Base-by-base conservation (phyloP, 805 yeast species). In the Sugiyamaella valdiviana region DNA sequence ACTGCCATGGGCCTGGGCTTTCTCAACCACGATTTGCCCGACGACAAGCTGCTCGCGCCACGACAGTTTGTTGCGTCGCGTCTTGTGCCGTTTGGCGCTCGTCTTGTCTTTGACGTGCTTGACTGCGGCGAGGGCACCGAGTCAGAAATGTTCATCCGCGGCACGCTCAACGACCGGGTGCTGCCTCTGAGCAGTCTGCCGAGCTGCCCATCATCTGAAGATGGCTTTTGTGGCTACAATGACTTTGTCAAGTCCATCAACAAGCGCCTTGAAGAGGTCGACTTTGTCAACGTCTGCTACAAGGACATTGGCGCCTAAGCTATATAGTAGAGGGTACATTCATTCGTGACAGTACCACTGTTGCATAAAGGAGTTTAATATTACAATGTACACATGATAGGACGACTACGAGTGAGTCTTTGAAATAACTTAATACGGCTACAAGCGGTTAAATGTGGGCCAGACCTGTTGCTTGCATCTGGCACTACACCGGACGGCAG, bases 1-100 rank as follows among this genome's bases (percentile, higher is more conserved):
- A 69, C 85, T 29, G 85, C 91, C 2, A 65, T 84, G 44, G 88
- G 87, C 7, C 62, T 84, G 43, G 59, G 59, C 35, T 59, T 63
- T 52, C 55, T 52, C 51, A 74, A 49, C 68, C 70, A 53, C 2
- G 68, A 70, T 37, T 68, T 78, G 37, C 72, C 80, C 3, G 62
- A 73, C 6, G 71, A 71, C 51, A 65, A 67, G 44, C 70, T 78
- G 48, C 58, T 61, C 48, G 67, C 57, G 23, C 71, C 72, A 5
- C 62, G 73, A n/a, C 63, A 66, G 45, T 63, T 68, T 48, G 64
- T 69, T 23, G 51, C 64, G 6, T 69, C 73, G 35, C 54, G 72
- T 9, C 57, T 70, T 37, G 64, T 69, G 1, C 74, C 74, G 22
- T 69, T 70, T 48, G 72, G 70, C 9, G 72, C 73, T 3, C 54